These are phyloP conservation scores for Thalia dealbata DNA, from an alignment of 176 grass and related monocot genomes.

Conservation along the genomic window DNA sequence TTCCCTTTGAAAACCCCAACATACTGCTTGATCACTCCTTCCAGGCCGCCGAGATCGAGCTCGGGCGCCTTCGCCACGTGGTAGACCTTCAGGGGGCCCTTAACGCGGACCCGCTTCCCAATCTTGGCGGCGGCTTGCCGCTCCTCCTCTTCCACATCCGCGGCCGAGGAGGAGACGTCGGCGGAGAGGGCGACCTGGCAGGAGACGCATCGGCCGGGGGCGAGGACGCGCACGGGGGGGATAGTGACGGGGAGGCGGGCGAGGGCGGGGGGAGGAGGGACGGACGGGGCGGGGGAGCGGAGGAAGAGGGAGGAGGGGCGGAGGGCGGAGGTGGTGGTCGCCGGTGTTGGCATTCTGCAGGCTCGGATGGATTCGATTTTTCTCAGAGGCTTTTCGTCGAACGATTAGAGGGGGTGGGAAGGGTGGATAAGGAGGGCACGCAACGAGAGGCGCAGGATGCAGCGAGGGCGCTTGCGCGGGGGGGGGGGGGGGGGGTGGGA, in stretches of 20 bases:
- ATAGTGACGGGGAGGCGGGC: not conserved
- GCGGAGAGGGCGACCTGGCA: conserved; percentile 46
- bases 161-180: conserved; percentile 30
- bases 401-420: conserved; percentile 5
- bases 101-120: conserved; percentile 67
- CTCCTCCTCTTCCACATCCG: conserved; percentile 40
- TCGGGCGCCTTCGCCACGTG: conserved; percentile 73
- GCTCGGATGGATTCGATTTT: not conserved
- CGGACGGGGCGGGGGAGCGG: conserved; percentile 7
- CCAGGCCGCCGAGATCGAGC: conserved; percentile 64
- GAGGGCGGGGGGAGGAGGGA: not conserved
- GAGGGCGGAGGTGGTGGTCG: conserved; percentile 30
- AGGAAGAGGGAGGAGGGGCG: conserved; percentile 15
- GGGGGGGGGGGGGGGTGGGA: not conserved
- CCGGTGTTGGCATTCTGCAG: conserved; percentile 23
- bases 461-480: not conserved
- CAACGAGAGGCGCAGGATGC: not conserved
- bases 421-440: conserved; percentile 3
- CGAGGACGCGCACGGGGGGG: conserved; percentile 8
- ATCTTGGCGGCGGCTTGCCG: conserved; percentile 40
- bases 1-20: conserved; percentile 74
- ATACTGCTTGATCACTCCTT: conserved; percentile 79
- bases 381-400: conserved; percentile 41
- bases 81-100: conserved; percentile 51
- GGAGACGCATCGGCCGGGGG: conserved; percentile 21